phyloP scores from a whole-genome alignment of 345 rosid species.

The Brassica rapa region DNA sequence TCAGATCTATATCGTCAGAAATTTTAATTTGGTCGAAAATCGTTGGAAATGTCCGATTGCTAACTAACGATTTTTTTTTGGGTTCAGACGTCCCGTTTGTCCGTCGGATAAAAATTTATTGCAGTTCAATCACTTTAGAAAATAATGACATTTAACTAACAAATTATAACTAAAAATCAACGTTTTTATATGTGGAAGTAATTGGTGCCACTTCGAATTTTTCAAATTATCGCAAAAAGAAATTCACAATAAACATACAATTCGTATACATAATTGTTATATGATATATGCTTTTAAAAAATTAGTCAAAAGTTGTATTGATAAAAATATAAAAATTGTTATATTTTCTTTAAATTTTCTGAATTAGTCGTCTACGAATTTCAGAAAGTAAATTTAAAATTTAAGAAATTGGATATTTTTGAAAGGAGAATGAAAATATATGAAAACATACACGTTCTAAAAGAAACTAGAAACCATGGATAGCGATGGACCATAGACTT shows the following conservation, averaged over 20 bases:
- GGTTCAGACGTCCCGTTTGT: too few species aligned
- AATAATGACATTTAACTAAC: neutral
- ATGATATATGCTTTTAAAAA: neutral
- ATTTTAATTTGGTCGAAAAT: too few species aligned
- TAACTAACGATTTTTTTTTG: too few species aligned
- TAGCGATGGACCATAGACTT: conserved; percentile 49
- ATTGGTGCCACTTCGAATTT: neutral
- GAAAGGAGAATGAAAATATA: neutral
- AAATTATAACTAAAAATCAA: neutral
- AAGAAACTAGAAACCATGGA: conserved; percentile 15
- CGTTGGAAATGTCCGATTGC: too few species aligned
- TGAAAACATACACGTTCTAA: neutral
- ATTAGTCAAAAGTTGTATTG: neutral
- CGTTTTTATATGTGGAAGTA: neutral
- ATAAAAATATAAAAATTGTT: neutral
- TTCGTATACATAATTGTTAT: neutral
- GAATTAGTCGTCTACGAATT: neutral
- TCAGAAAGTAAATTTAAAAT: neutral
- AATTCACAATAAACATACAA: neutral
- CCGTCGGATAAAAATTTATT: neutral
- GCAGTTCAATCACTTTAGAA: neutral
- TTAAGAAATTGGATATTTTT: neutral
- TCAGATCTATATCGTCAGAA: too few species aligned
- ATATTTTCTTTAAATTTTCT: neutral
- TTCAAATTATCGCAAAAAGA: neutral